Evolutionary conservation across 805 yeast genomes (phyloP).

Genomic region (Yamadazyma olivae): DNA sequence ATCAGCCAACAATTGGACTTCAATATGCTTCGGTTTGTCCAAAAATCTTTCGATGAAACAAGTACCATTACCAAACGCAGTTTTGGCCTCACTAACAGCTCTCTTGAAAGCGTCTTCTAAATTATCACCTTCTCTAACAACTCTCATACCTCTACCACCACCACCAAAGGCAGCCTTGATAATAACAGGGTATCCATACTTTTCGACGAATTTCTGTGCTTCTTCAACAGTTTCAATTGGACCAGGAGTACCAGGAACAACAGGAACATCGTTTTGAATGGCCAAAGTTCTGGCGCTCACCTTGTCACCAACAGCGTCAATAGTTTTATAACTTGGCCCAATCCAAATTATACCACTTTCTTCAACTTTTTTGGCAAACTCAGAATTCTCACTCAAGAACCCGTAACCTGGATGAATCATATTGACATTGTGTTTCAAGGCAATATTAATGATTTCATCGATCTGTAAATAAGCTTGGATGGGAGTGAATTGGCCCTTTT

Average conservation of each 20-base stretch:
- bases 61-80: conserved; percentile 98
- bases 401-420: conserved; percentile 94
- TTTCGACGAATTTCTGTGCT: conserved; percentile 72
- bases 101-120: conserved; percentile 88
- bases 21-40: conserved; percentile 95
- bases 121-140: conserved; percentile 93
- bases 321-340: conserved; percentile 86
- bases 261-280: conserved; percentile 76
- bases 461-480: conserved; percentile 95
- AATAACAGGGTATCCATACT: conserved; percentile 94
- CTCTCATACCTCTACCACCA: conserved; percentile 99
- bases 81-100: conserved; percentile 90
- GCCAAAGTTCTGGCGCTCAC: conserved; percentile 93
- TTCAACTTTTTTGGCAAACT: conserved; percentile 88
- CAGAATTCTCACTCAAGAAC: conserved; percentile 65
- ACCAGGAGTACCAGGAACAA: conserved; percentile 97
- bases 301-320: conserved; percentile 95
- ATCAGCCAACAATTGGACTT: conserved; percentile 94
- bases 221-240: conserved; percentile 81
- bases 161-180: conserved; percentile 99
- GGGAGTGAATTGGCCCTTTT: conserved; percentile 85
- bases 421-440: conserved; percentile 65
- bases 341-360: conserved; percentile 93
- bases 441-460: conserved; percentile 74
- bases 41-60: conserved; percentile 95